phyloP scores from a whole-genome alignment of 257 asterid species.

The Solanum commersonii region DNA sequence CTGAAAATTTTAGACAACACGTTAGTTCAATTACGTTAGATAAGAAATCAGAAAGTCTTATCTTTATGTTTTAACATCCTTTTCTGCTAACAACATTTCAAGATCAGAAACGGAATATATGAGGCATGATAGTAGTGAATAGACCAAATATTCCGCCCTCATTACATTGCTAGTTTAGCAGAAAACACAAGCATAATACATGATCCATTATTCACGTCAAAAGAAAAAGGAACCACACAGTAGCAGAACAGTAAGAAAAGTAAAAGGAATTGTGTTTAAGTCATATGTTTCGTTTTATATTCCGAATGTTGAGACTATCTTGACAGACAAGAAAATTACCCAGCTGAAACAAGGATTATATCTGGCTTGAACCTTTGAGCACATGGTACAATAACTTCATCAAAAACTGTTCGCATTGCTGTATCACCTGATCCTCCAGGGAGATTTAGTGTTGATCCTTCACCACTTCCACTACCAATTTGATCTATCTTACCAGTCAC shows the following conservation, averaged over 20 bases:
- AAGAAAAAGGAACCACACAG: background rate
- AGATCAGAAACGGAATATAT: background rate
- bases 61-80: background rate
- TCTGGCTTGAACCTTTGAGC: conserved; percentile 91
- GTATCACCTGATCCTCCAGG: conserved; percentile 94
- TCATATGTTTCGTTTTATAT: background rate
- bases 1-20: conserved; percentile 14
- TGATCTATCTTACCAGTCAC: conserved; percentile 81
- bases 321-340: conserved; percentile 26
- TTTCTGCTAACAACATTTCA: background rate
- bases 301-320: background rate
- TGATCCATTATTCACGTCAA: background rate
- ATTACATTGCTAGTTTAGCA: background rate
- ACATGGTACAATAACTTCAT: conserved; percentile 68
- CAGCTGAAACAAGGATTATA: conserved; percentile 94
- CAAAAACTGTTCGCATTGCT: conserved; percentile 76
- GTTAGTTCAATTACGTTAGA: background rate
- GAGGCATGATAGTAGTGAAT: background rate
- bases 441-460: conserved; percentile 78
- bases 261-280: background rate
- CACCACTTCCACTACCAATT: conserved; percentile 64
- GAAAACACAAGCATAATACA: background rate
- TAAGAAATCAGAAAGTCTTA: background rate
- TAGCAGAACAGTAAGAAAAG: background rate
- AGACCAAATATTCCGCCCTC: background rate